Evolutionary conservation across 2,329 filamentous ascomycete species (phyloP).

Genomic region (Colletotrichum nymphaeae): DNA sequence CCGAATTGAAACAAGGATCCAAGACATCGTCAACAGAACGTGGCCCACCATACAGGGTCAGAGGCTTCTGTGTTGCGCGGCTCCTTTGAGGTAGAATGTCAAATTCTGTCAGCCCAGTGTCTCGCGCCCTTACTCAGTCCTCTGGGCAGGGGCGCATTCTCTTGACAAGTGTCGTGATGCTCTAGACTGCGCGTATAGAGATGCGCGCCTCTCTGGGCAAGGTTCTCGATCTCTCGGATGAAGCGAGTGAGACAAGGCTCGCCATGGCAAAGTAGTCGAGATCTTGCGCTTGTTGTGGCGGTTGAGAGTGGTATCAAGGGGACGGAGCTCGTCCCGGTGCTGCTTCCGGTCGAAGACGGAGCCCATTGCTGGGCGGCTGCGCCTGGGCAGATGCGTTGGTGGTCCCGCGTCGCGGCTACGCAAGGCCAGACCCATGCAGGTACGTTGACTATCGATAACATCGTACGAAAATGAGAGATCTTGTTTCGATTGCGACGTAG

Average conservation of each 20-base stretch:
- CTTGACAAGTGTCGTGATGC: conserved; percentile 13
- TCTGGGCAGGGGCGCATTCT: not conserved
- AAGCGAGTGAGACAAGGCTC: conserved; percentile 24
- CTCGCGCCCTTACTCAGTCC: conserved; percentile 19
- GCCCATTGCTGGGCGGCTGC: conserved; percentile 15
- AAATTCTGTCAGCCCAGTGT: not conserved
- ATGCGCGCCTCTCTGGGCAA: not conserved
- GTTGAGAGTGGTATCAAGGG: conserved; percentile 3
- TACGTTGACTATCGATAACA: not conserved
- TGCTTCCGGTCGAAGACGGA: conserved; percentile 15
- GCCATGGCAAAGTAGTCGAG: not conserved
- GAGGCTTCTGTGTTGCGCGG: not conserved
- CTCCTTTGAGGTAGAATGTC: not conserved
- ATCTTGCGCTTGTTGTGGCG: not conserved
- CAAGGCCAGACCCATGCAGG: conserved; percentile 11
- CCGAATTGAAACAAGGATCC: not conserved
- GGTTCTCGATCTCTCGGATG: conserved; percentile 18
- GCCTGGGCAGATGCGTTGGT: conserved; percentile 6
- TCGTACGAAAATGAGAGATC: not conserved
- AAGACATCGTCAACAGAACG: conserved; percentile 28
- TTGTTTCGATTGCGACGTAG: not conserved
- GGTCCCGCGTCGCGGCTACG: conserved; percentile 21
- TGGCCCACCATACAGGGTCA: conserved; percentile 1
- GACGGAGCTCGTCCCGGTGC: not conserved
- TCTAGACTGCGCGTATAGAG: not conserved